Evolutionary conservation across 345 rosid species (phyloP).

Genomic region (Populus deltoides): DNA sequence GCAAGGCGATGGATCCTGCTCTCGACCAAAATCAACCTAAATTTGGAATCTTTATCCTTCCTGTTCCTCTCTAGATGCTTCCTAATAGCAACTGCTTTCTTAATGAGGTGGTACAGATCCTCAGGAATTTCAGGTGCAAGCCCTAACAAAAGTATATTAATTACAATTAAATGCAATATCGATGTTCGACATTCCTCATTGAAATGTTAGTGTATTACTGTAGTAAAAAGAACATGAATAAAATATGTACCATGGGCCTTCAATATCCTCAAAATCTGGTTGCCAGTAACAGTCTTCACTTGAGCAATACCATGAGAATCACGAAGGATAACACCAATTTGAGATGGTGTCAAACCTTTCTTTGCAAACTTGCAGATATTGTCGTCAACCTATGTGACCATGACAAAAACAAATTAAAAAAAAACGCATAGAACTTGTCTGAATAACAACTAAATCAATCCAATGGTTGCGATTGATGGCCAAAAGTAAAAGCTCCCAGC

Average conservation of each 20-base stretch:
- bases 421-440: background rate
- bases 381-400: constrained; percentile 48
- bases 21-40: constrained; percentile 85
- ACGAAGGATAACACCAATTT: constrained; percentile 76
- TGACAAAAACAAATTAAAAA: background rate
- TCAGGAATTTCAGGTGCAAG: constrained; percentile 93
- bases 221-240: background rate
- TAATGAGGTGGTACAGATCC: constrained; percentile 81
- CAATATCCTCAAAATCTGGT: constrained; percentile 60
- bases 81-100: constrained; percentile 85
- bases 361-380: constrained; percentile 70
- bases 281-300: constrained; percentile 66
- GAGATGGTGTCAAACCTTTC: constrained; percentile 75
- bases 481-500: background rate
- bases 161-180: background rate
- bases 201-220: background rate
- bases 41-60: constrained; percentile 91
- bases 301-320: constrained; percentile 77
- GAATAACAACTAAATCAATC: background rate
- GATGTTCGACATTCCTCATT: background rate
- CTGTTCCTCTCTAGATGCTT: constrained; percentile 97
- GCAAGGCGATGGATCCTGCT: constrained; percentile 94
- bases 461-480: background rate
- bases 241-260: constrained; percentile 56
- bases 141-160: constrained; percentile 23